Conservation (phyloP, 2,329 filamentous ascomycete species). For the Fusarium neocosmosporiellum region DNA sequence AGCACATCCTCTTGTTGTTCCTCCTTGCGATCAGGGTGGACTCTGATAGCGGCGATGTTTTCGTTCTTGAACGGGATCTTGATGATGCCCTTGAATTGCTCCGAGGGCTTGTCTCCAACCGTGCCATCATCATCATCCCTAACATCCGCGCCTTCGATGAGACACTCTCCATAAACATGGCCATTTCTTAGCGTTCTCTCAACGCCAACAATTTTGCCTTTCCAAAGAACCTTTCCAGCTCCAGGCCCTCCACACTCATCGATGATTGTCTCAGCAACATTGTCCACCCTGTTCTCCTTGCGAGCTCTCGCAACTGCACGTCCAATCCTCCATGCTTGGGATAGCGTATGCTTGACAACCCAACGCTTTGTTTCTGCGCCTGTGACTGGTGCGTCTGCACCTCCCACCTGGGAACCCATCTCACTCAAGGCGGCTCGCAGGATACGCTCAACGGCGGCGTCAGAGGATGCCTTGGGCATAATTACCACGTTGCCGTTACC, state of each 20-base stretch:
- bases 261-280: constrained; percentile 68
- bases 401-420: constrained; percentile 65
- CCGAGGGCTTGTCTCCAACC: background rate
- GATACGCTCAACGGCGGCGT: constrained; percentile 60
- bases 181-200: constrained; percentile 67
- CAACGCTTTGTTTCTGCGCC: constrained; percentile 62
- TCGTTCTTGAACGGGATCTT: constrained; percentile 81
- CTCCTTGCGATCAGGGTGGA: constrained; percentile 46
- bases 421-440: constrained; percentile 63
- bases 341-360: constrained; percentile 64
- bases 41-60: constrained; percentile 70
- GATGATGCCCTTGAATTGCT: constrained; percentile 58
- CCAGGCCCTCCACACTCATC: constrained; percentile 65
- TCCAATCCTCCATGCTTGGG: constrained; percentile 69
- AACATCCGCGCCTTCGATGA: constrained; percentile 62
- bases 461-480: constrained; percentile 61
- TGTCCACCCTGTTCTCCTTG: constrained; percentile 60
- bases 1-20: constrained; percentile 58
- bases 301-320: constrained; percentile 66
- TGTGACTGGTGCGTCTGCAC: constrained; percentile 60
- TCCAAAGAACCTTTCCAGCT: constrained; percentile 68
- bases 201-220: constrained; percentile 72
- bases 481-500: constrained; percentile 63
- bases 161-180: constrained; percentile 69
- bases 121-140: constrained; percentile 42